Evolutionary conservation across 106 monocot species (phyloP), one percentile per base, ranked within the genome.

Genomic region (Ottelia alismoides): DNA sequence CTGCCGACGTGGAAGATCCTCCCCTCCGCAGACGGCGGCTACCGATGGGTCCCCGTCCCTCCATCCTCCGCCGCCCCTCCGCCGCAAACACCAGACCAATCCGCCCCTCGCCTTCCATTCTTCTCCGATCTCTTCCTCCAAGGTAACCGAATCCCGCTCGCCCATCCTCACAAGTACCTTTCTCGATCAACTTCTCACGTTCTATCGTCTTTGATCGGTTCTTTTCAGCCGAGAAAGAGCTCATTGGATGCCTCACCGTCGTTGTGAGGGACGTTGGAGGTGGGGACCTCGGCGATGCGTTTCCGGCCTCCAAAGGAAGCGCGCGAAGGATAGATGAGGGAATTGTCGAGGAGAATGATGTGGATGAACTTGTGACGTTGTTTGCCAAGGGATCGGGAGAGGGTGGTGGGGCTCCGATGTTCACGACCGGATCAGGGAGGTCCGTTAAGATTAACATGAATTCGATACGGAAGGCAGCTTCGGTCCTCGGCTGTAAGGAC

Each of bases 401-500:
- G 2, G 65, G 35, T 43, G 69, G 48, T 18, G 26, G 45, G 6
- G 25, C 64, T 65, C 65, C 92, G 22, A 63, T 76, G 70, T 82
- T 82, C 44, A 62, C 32, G 49, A 85, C 76, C 12, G 74, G 78
- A 30, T 76, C 58, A 12, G 81, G 82, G 27, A 85, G 76, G 21
- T 31, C 66, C 27, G 81, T 85, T 29, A 54, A 49, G 9, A 63
- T 85, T 31, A 76, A 45, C 24, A 48, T 71, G 22, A 76, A 60
- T 51, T 92, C 92, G 20, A 50, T 92, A 47, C 68, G 61, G 72
- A 82, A 82, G 49, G 81, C 92, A 30, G 43, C 53, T 47, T 67
- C 75, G 60, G 45, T 91, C 55, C 66, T 84, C 48, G 67, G 72
- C n/a, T n/a, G n/a, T n/a, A n/a, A n/a, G n/a, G n/a, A n/a, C n/a